These are phyloP conservation scores for Chalciporus piperatus DNA, from an alignment of 768 basidiomycete genomes.

Conservation along the genomic window DNA sequence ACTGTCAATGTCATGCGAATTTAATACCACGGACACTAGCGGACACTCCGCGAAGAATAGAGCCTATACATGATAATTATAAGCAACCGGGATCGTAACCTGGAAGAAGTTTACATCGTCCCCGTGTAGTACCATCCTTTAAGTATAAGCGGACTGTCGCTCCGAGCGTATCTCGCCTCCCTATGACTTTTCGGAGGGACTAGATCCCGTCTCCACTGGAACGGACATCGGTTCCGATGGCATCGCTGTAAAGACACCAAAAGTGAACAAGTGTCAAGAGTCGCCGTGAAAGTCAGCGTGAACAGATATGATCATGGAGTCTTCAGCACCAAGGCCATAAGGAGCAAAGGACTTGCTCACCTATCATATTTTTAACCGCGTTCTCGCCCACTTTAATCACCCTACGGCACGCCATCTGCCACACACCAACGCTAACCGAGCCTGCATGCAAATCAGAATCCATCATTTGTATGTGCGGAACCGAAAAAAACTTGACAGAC, in stretches of 20 bases:
- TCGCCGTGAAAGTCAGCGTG: background rate
- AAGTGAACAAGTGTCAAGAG: background rate
- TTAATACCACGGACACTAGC: conserved; percentile 1
- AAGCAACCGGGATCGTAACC: conserved; percentile 8
- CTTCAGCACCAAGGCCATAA: background rate
- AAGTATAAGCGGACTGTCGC: background rate
- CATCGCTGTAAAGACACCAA: conserved; percentile 4
- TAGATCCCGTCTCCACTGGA: conserved; percentile 12
- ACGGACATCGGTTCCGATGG: conserved; percentile 22
- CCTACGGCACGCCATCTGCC: conserved; percentile 92
- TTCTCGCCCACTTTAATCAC: conserved; percentile 78
- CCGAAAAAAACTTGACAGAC: conserved; percentile 39
- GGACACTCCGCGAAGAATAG: conserved; percentile 1
- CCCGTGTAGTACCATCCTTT: conserved; percentile 4
- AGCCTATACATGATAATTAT: conserved; percentile 20
- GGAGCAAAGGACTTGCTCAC: conserved; percentile 30
- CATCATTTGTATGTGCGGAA: background rate
- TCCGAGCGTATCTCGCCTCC: background rate
- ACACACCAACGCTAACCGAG: conserved; percentile 88
- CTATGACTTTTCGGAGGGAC: conserved; percentile 20
- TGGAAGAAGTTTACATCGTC: background rate
- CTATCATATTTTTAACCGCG: conserved; percentile 60
- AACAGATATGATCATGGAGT: background rate
- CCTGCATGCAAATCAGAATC: conserved; percentile 43
- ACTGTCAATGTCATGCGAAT: conserved; percentile 3